A percentile compares a stretch with the other conserved stretches of the same genome.
These are phyloP conservation scores for Penicillium steckii DNA, from an alignment of 495 filamentous ascomycete species.

Conservation along the genomic window DNA sequence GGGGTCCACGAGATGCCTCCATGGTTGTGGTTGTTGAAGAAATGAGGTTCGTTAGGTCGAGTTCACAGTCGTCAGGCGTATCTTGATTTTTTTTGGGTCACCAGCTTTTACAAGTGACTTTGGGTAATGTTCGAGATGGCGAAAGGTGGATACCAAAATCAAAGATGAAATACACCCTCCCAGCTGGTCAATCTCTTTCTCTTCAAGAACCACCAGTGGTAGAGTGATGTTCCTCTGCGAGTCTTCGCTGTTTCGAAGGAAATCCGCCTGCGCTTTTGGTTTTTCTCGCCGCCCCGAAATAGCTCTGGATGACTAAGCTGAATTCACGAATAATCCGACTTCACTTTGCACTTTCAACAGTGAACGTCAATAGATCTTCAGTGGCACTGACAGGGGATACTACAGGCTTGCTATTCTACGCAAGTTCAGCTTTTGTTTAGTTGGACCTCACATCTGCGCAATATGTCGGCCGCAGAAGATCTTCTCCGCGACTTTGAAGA, in stretches of 20 bases:
- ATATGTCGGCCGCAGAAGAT: slow-evolving; percentile 47
- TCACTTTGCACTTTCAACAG: too few relatives aligned
- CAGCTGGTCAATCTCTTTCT: too few relatives aligned
- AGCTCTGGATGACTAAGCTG: slow-evolving; percentile 20
- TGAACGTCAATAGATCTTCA: too few relatives aligned
- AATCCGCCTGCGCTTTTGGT: slow-evolving; percentile 20
- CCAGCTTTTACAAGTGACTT: too few relatives aligned
- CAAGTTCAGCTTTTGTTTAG: too few relatives aligned
- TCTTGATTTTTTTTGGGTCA: too few relatives aligned
- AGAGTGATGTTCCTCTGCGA: not conserved
- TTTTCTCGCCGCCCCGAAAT: slow-evolving; percentile 17
- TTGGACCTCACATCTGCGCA: slow-evolving; percentile 4
- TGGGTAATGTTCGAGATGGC: too few relatives aligned
- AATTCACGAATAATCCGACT: not conserved
- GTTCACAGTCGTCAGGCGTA: not conserved
- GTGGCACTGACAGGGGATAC: too few relatives aligned
- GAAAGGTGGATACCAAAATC: too few relatives aligned
- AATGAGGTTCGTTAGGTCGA: not conserved
- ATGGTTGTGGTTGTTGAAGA: slow-evolving; percentile 47
- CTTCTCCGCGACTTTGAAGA: slow-evolving; percentile 47
- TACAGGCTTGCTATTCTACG: too few relatives aligned
- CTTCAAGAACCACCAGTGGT: not conserved
- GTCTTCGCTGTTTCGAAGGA: not conserved
- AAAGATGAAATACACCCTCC: too few relatives aligned
- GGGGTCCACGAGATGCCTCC: slow-evolving; percentile 92